Base-by-base conservation (phyloP, 2,329 filamentous ascomycete genomes). In the Grosmannia penicillata region DNA sequence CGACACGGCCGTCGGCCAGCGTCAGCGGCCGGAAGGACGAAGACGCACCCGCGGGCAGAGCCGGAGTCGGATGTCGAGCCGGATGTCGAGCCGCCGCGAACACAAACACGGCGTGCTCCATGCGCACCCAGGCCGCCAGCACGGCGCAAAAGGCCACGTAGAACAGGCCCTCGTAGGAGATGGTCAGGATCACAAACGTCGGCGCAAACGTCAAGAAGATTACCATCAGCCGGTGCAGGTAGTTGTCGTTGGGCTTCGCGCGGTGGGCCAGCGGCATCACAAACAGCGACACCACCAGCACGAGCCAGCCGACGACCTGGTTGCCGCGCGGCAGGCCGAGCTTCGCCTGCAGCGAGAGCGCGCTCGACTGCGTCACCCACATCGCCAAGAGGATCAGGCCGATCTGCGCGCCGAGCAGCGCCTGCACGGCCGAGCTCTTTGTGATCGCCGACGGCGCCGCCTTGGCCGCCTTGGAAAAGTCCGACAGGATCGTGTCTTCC, bases 101-200 rank as follows among this genome's bases (percentile, higher is more conserved):
- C 15, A 58, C 53, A 51, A 80, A 76, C 35, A 89, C 72, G 39
- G 74, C 75, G 54, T 93, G 82, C 56, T 98, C 91, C 2, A 98
- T 68, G n/a, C 78, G 76, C 25, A 95, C 83, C 91, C 91, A 98
- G 39, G 78, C 77, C 37, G 94, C 68, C 6, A 98, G 63, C 18
- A 79, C 82, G 38, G 81, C 64, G 52, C 78, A 86, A 58, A 95
- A 98, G 10, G 80, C 76, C 43, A 95, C 75, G 58, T 96, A 98
- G 57, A 98, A 98, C 3, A 98, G 68, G 0, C 89, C 89, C 58
- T 98, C 91, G 60, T 93, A 98, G 1, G 89, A 95, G 49, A 96
- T 95, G 8, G 87, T 93, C 36, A 98, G 73, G 51, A 98, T 89
- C 53, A 98, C 81, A 58, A 96, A 98, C 2, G 82, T 81, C 0